Conservation (phyloP, 352 stramenopile genomes). For the Globisporangium heterothallicum region DNA sequence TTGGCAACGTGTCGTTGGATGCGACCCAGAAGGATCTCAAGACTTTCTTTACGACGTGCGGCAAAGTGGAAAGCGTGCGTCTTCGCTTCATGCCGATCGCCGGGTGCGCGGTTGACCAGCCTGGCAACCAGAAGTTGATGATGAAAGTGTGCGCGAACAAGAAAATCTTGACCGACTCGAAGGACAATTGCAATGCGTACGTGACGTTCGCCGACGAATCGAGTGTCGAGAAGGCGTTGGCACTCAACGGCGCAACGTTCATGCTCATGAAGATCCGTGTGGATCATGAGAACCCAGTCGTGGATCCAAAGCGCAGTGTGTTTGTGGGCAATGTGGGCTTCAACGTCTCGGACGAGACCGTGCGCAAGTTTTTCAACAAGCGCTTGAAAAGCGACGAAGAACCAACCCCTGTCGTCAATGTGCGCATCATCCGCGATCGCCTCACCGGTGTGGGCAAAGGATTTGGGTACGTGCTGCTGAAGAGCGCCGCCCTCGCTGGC, state of each 20-base stretch:
- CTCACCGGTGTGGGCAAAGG: slow-evolving; percentile 88
- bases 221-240: slow-evolving; percentile 59
- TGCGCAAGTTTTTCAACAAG: slow-evolving; percentile 69
- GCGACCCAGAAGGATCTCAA: slow-evolving; percentile 76
- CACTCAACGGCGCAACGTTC: slow-evolving; percentile 66
- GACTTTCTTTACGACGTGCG: slow-evolving; percentile 77
- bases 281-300: slow-evolving; percentile 48
- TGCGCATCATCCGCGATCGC: slow-evolving; percentile 87
- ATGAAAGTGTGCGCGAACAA: slow-evolving; percentile 90
- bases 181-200: slow-evolving; percentile 91
- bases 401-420: slow-evolving; percentile 66
- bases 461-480: slow-evolving; percentile 89
- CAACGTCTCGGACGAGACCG: slow-evolving; percentile 72
- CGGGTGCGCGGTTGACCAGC: slow-evolving; percentile 75
- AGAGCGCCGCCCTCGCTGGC: slow-evolving; percentile 49
- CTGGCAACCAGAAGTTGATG: slow-evolving; percentile 89
- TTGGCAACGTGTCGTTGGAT: slow-evolving; percentile 89
- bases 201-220: slow-evolving; percentile 71
- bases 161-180: slow-evolving; percentile 78
- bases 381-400: slow-evolving; percentile 66
- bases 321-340: slow-evolving; percentile 91
- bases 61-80: slow-evolving; percentile 81
- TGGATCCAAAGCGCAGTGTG: slow-evolving; percentile 80
- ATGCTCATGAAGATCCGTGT: slow-evolving; percentile 61
- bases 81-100: slow-evolving; percentile 84